A percentile compares a stretch with the other conserved stretches of the same genome.
These are phyloP conservation scores for Colletotrichum orchidophilum DNA, from an alignment of 2,329 filamentous ascomycete species.

Conservation along the genomic window DNA sequence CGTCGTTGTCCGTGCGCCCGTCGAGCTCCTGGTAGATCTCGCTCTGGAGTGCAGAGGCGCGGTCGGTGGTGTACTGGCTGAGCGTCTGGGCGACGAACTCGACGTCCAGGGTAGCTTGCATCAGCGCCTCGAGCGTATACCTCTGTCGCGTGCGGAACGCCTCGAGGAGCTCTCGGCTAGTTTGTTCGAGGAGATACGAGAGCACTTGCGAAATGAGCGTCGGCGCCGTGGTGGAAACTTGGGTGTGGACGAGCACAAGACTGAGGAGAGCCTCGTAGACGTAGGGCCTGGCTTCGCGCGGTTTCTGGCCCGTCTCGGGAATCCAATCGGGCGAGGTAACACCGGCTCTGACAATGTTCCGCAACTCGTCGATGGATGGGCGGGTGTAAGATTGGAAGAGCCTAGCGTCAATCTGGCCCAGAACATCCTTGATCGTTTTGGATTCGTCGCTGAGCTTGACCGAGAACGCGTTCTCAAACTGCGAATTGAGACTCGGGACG, in stretches of 20 bases:
- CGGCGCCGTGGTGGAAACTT: constrained; percentile 82
- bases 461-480: constrained; percentile 93
- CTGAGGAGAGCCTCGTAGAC: constrained; percentile 87
- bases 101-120: constrained; percentile 97
- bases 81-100: constrained; percentile 97
- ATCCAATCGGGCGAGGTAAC: constrained; percentile 78
- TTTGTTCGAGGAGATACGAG: constrained; percentile 85
- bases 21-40: constrained; percentile 94
- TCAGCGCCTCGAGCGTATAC: constrained; percentile 83
- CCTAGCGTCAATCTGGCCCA: constrained; percentile 87
- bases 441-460: constrained; percentile 94
- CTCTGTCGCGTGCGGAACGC: constrained; percentile 75
- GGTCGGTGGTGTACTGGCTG: constrained; percentile 86
- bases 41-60: constrained; percentile 82
- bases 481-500: constrained; percentile 86
- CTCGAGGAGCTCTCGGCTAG: constrained; percentile 81
- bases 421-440: constrained; percentile 89
- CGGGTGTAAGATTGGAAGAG: constrained; percentile 94
- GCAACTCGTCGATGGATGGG: constrained; percentile 75
- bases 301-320: constrained; percentile 64
- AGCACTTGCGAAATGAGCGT: constrained; percentile 84
- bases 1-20: constrained; percentile 86
- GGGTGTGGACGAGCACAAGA: constrained; percentile 91
- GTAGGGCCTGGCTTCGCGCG: constrained; percentile 84
- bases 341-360: constrained; percentile 76